A percentile compares a stretch with the other conserved stretches of the same genome.
These are phyloP conservation scores for Knoxdaviesia proteae DNA, from an alignment of 2,329 filamentous ascomycete genomes.

Conservation along the genomic window DNA sequence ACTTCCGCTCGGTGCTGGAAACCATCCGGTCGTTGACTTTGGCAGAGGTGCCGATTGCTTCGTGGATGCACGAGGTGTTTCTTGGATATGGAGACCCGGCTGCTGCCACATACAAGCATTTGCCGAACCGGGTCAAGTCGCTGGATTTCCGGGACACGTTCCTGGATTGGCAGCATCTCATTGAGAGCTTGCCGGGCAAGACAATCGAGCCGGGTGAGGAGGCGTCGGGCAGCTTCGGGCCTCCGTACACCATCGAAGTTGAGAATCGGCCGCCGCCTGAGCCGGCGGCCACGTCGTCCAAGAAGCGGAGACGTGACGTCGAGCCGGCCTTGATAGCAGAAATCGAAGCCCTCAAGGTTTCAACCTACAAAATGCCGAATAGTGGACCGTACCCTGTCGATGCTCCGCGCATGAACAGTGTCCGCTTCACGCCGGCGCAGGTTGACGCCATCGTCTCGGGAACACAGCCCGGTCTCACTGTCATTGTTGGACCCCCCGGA, in stretches of 20 bases:
- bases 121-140: constrained; percentile 56
- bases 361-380: constrained; percentile 76
- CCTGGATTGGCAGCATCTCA: constrained; percentile 81
- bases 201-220: constrained; percentile 60
- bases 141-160: constrained; percentile 92
- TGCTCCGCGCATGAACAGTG: constrained; percentile 55
- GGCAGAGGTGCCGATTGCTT: constrained; percentile 66
- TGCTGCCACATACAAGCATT: constrained; percentile 64
- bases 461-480: constrained; percentile 78
- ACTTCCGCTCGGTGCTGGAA: constrained; percentile 84
- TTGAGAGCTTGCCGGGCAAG: constrained; percentile 76
- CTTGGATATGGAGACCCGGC: constrained; percentile 90
- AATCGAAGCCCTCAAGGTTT: constrained; percentile 55
- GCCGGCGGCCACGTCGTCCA: constrained; percentile 39
- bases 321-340: constrained; percentile 43
- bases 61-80: constrained; percentile 93
- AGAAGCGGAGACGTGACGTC: constrained; percentile 69
- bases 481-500: constrained; percentile 86
- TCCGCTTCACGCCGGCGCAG: constrained; percentile 82
- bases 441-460: constrained; percentile 86
- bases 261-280: constrained; percentile 31
- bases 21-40: constrained; percentile 74
- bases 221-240: constrained; percentile 53
- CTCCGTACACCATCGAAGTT: constrained; percentile 70
- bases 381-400: constrained; percentile 79